These are phyloP conservation scores for Fusarium neocosmosporiellum DNA, from an alignment of 2,329 filamentous ascomycete genomes.

Conservation along the genomic window DNA sequence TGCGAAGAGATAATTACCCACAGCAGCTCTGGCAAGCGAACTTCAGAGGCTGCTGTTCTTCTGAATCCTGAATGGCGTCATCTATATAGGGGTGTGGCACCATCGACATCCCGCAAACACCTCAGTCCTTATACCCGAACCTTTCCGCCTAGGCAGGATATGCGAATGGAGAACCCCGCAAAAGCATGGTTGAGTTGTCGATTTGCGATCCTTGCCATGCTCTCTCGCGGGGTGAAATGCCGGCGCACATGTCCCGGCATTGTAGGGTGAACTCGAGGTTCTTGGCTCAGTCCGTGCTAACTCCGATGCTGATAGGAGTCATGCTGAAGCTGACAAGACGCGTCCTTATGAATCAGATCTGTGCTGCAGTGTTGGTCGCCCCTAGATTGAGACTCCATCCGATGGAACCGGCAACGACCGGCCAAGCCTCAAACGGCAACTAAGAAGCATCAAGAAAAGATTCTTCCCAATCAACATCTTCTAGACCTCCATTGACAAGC, in stretches of 20 bases:
- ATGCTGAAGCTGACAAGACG: not conserved
- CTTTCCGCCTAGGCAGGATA: not conserved
- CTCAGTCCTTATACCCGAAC: conserved; percentile 4
- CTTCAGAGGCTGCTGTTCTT: conserved; percentile 5
- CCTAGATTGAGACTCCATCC: not conserved
- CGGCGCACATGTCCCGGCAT: not conserved
- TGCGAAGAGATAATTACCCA: not conserved
- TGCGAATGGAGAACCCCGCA: conserved; percentile 5
- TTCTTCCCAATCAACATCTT: conserved; percentile 1
- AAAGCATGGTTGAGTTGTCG: not conserved
- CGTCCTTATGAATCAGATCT: not conserved
- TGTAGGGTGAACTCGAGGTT: not conserved
- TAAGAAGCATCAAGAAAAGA: not conserved
- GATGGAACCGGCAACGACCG: not conserved
- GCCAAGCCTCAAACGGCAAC: not conserved
- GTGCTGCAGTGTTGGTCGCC: not conserved
- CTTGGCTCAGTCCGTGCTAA: not conserved
- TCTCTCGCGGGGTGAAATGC: not conserved
- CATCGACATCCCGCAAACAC: conserved; percentile 28
- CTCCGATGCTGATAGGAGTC: not conserved
- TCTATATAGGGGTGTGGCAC: conserved; percentile 35
- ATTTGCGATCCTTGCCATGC: not conserved
- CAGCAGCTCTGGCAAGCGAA: not conserved
- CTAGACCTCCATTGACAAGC: not conserved
- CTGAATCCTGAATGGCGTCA: conserved; percentile 36